phyloP scores from a whole-genome alignment of 371 early-diverging fungal species.

The Rhizopus sp. region DNA sequence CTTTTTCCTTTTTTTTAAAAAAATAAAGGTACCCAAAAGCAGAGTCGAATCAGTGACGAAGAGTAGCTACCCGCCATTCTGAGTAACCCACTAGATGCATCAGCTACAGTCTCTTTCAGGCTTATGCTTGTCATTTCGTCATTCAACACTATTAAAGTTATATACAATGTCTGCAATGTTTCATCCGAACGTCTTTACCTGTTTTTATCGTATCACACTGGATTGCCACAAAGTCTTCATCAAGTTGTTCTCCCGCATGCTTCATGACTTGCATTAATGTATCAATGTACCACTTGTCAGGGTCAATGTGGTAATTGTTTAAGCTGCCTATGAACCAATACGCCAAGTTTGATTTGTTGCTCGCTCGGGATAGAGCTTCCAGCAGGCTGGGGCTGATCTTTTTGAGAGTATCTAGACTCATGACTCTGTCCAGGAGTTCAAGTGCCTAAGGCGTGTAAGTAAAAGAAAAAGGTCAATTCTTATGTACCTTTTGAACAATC shows the following conservation, averaged over 20 bases:
- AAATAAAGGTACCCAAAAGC: constrained; percentile 20
- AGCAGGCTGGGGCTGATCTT: constrained; percentile 8
- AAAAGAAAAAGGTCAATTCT: background rate
- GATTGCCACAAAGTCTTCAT: constrained; percentile 22
- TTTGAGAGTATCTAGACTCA: constrained; percentile 9
- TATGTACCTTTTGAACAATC: constrained; percentile 23
- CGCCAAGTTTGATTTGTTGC: constrained; percentile 8
- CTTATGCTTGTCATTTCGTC: constrained; percentile 11
- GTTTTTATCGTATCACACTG: constrained; percentile 27
- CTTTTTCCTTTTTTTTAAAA: background rate
- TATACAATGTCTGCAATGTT: too few species aligned
- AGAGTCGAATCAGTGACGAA: constrained; percentile 20
- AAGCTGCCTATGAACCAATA: constrained; percentile 29
- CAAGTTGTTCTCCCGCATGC: constrained; percentile 16
- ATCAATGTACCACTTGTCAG: constrained; percentile 22
- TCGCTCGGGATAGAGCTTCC: constrained; percentile 14
- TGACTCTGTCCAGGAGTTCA: constrained; percentile 23
- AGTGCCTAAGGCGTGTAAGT: constrained; percentile 19
- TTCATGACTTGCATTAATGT: constrained; percentile 18
- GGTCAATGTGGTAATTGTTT: constrained; percentile 13
- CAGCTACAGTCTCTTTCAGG: constrained; percentile 21
- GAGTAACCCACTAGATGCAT: constrained; percentile 10
- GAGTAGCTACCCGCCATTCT: constrained; percentile 11
- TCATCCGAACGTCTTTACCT: constrained; percentile 7
- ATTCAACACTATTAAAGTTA: constrained; percentile 9